A percentile compares a stretch with the other conserved stretches of the same genome.
These are phyloP conservation scores for Barnettozyma salicaria DNA, from an alignment of 805 yeast genomes.

Conservation along the genomic window DNA sequence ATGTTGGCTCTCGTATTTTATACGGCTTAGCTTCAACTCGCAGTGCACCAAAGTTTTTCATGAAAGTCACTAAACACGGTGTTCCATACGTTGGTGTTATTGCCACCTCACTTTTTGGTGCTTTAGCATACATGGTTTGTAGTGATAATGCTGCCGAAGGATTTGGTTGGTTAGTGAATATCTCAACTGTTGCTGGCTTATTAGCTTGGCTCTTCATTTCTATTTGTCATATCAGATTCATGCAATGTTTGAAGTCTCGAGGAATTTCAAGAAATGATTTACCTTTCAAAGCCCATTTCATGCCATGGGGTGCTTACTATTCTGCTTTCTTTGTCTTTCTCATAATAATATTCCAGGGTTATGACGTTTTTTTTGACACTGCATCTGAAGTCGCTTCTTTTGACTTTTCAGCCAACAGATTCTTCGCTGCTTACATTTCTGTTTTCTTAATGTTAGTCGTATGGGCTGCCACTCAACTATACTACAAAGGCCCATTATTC, in stretches of 20 bases:
- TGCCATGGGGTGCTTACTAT: conserved; percentile 66
- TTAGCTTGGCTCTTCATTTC: conserved; percentile 68
- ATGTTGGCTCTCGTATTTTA: conserved; percentile 65
- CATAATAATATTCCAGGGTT: conserved; percentile 70
- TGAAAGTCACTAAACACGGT: conserved; percentile 46
- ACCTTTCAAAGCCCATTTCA: conserved; percentile 65
- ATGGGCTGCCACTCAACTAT: conserved; percentile 52
- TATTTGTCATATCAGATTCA: conserved; percentile 66
- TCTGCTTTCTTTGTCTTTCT: conserved; percentile 48
- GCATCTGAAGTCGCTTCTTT: conserved; percentile 35
- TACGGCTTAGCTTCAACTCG: conserved; percentile 56
- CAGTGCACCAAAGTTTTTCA: conserved; percentile 52
- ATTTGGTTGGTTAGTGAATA: conserved; percentile 67
- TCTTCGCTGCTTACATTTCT: conserved; percentile 75
- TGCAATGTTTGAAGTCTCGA: conserved; percentile 55
- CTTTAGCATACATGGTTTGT: conserved; percentile 52
- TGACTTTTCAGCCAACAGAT: conserved; percentile 39
- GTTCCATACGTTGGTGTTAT: conserved; percentile 57
- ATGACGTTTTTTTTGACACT: conserved; percentile 30
- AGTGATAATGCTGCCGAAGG: conserved; percentile 50
- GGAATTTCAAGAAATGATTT: conserved; percentile 61
- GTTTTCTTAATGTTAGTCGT: conserved; percentile 50
- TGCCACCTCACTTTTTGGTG: conserved; percentile 54
- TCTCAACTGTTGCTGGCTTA: conserved; percentile 69
- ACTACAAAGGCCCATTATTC: conserved; percentile 42